Evolutionary conservation across 2,329 filamentous ascomycete genomes (phyloP), one percentile per base, ranked within the genome.

Genomic region (Sarocladium oryzae): DNA sequence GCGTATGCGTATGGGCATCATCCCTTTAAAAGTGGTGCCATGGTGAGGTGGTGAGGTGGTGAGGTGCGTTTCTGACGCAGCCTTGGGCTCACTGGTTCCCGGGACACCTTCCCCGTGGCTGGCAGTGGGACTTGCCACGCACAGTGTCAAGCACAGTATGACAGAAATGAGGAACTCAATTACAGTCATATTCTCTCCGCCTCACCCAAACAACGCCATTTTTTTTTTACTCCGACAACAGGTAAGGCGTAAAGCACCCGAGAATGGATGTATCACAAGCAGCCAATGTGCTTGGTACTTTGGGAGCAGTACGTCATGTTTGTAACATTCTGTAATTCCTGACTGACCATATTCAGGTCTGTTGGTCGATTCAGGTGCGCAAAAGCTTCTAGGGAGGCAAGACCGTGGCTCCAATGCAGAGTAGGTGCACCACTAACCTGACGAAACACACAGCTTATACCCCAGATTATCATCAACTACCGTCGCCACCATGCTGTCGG

Each of bases 381-480:
- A n/a, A 43, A 13, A 40, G 21, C 18, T 18, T 40, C n/a, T n/a
- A 8, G 16, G n/a, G 16, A 36, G 10, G 5, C 8, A n/a, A n/a
- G n/a, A n/a, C n/a, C n/a, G n/a, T n/a, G n/a, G n/a, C n/a, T n/a
- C n/a, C n/a, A n/a, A n/a, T n/a, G n/a, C n/a, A n/a, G n/a, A n/a
- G n/a, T n/a, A n/a, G n/a, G n/a, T n/a, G n/a, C n/a, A n/a, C n/a
- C n/a, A n/a, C n/a, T n/a, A n/a, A n/a, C n/a, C n/a, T n/a, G n/a
- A n/a, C n/a, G n/a, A n/a, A n/a, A n/a, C n/a, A n/a, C 36, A 33
- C 35, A 57, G 55, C 53, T 56, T 2, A 52, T 58, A n/a, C 56
- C 56, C 11, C 56, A 58, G 49, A 56, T 58, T 18, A 26, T 49
- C 26, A 54, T 55, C 37, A 57, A 57, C 43, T 57, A 52, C 33